A percentile compares a stretch with the other conserved stretches of the same genome.
Evolutionary conservation across 2,329 filamentous ascomycete genomes (phyloP).

Genomic region (Fusarium sp.): DNA sequence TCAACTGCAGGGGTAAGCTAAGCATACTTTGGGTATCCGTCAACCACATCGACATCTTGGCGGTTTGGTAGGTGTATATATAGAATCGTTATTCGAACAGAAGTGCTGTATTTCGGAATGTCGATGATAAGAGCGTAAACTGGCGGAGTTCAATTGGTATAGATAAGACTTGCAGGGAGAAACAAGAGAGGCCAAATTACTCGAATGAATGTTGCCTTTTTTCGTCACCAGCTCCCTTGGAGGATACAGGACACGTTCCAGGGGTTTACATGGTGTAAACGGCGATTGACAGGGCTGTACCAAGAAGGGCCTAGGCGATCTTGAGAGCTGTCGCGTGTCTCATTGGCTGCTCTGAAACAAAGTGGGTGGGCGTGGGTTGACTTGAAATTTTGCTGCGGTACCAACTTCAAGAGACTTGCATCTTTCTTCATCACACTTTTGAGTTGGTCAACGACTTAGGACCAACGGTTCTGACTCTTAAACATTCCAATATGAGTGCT

Average conservation of each 20-base stretch:
- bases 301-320: conserved; percentile 20
- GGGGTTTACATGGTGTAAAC: conserved; percentile 32
- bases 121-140: neutral
- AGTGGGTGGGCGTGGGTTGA: conserved; percentile 30
- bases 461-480: neutral
- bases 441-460: neutral
- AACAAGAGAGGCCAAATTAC: conserved; percentile 29
- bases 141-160: conserved; percentile 2
- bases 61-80: conserved; percentile 13
- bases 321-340: conserved; percentile 20
- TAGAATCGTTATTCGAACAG: neutral
- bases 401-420: conserved; percentile 8
- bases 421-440: conserved; percentile 25
- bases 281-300: conserved; percentile 37
- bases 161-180: conserved; percentile 27
- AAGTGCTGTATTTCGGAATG: neutral
- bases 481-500: neutral
- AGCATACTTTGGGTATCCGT: conserved; percentile 92
- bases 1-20: conserved; percentile 16
- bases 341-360: conserved; percentile 35
- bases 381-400: conserved; percentile 39
- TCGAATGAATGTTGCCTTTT: conserved; percentile 34
- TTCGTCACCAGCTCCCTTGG: conserved; percentile 32
- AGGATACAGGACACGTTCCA: conserved; percentile 36
- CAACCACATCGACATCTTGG: conserved; percentile 85